Evolutionary conservation across 1,139 yeast genomes (phyloP), one percentile per base, ranked within the genome.

Genomic region (Protomyces macrosporus): DNA sequence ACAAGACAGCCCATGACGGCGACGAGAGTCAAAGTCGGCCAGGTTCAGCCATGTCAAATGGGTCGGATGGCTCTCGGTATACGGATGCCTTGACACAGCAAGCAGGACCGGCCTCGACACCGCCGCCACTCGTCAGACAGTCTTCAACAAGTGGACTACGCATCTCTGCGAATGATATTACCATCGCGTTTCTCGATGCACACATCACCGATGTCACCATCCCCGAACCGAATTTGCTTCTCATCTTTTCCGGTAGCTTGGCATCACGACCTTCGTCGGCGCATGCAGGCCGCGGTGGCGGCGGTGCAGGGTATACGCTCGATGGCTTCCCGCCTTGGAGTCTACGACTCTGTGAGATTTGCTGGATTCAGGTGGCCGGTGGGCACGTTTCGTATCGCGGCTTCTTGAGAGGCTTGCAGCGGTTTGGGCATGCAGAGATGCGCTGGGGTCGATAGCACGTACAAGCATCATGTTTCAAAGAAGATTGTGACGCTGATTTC

Each of bases 321-420:
- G 96, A 90, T 74, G 97, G 96, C 39, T 95, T 86, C 74, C 98
- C 98, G 23, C 99, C 99, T 34, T 93, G 98, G 98, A 98, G 93
- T 72, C 84, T 90, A 52, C 81, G 98, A 67, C 81, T 95, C 65
- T 82, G 91, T 7, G 99, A 93, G 72, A 84, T 93, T 70, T 91
- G 87, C 12, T 42, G 35, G 50, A 35, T 56, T 9, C 50, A 52
- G 32, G 42, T 51, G 6, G 33, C 39, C 6, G 53, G 48, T 9
- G 53, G 53, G 7, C 54, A 50, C 39, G 60, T 58, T 12, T 36
- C 45, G n/a, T 63, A 57, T 54, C 16, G 53, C 39, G 66, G 55
- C 14, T 63, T 52, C 48, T 51, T 54, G 52, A 50, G 53, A 36
- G 60, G 62, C 5, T 36, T 45, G 37, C 52, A 55, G 16, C 51